Base-by-base conservation (phyloP, 768 basidiomycete genomes). In the Boletellus emodensis region DNA sequence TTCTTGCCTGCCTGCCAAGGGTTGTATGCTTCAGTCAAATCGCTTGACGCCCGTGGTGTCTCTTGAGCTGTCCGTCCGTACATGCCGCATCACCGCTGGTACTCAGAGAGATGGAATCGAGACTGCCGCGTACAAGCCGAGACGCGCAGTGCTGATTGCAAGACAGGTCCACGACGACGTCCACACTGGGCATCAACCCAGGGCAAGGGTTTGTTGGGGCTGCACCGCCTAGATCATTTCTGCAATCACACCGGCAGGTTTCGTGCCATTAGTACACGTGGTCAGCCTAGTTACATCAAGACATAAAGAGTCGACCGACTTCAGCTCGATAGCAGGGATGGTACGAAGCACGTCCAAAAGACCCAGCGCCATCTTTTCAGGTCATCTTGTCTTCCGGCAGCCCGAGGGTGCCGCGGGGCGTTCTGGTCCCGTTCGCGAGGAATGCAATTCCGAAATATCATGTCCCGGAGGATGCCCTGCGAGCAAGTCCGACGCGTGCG, bases 401-500 rank as follows among this genome's bases (percentile, higher is more conserved):
- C 32, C 5, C 28, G 22, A 20, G 37, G 10, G 32, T 13, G 20
- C 13, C 39, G 44, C 28, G 34, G 22, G 14, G 24, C n/a, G 39
- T 40, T 37, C n/a, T 46, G 48, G 34, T 37, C 6, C 46, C n/a
- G 46, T 30, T 52, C 48, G 34, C 43, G 41, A 46, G 44, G 37
- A 43, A 55, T 17, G 40, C 48, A 54, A 44, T 62, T 61, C 14
- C 54, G 57, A 15, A 42, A 52, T 43, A 71, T 55, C 49, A 70
- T 39, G 22, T 57, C 53, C 28, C 55, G 57, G 39, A 69, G 46
- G n/a, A 18, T 33, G 18, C 40, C 43, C 47, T 55, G 61, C 34
- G 71, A 71, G 30, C 53, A 37, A 26, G 48, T 40, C 26, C 64
- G 64, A 44, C 56, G 62, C 17, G 50, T 49, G 40, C 52, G 60